A percentile compares a stretch with the other conserved stretches of the same genome.
Conservation (phyloP, 768 basidiomycete genomes). For the Lactarius psammicola region DNA sequence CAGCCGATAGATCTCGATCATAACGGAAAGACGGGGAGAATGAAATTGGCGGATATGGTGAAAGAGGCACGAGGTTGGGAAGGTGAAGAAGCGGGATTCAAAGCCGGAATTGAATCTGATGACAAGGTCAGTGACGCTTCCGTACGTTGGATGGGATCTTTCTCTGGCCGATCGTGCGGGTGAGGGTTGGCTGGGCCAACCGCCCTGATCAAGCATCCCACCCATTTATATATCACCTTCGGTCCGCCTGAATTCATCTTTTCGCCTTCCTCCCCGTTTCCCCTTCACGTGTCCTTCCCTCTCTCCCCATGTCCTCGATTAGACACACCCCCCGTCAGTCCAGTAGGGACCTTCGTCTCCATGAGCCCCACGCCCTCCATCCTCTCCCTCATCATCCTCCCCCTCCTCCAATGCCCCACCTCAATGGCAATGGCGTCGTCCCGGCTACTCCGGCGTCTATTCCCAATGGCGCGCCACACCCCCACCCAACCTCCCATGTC, state of each 20-base stretch:
- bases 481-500: constrained; percentile 39
- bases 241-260: constrained; percentile 30
- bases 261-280: constrained; percentile 35
- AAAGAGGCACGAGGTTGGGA: constrained; percentile 58
- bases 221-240: constrained; percentile 34
- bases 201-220: constrained; percentile 45
- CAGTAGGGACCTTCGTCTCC: constrained; percentile 62
- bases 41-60: constrained; percentile 37
- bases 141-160: constrained; percentile 30
- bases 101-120: constrained; percentile 31
- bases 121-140: constrained; percentile 30
- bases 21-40: constrained; percentile 42
- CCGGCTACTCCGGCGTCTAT: constrained; percentile 42
- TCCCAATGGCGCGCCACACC: constrained; percentile 45
- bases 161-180: constrained; percentile 51
- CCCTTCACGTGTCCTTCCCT: constrained; percentile 33
- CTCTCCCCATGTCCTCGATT: constrained; percentile 49
- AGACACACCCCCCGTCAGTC: constrained; percentile 59
- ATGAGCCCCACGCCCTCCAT: constrained; percentile 52
- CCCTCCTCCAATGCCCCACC: constrained; percentile 44
- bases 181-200: constrained; percentile 41
- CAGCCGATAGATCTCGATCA: constrained; percentile 43
- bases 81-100: constrained; percentile 40
- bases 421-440: constrained; percentile 54
- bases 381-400: constrained; percentile 43